These are phyloP conservation scores for Lipomyces yamadae DNA, from an alignment of 805 yeast genomes.

Conservation along the genomic window DNA sequence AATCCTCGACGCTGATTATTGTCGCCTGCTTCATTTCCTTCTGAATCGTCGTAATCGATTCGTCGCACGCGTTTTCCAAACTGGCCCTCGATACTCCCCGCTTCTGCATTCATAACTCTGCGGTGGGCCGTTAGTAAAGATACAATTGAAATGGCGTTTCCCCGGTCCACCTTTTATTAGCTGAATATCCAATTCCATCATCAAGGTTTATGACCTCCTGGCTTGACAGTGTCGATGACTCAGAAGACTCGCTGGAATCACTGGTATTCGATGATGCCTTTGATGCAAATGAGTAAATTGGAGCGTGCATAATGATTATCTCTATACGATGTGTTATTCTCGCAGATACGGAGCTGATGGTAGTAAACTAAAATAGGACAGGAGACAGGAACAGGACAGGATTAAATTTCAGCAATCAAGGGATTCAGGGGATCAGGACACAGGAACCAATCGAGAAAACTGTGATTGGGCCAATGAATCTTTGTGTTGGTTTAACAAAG, in stretches of 20 bases:
- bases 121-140: background rate
- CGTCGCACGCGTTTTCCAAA: background rate
- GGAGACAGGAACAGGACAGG: too few species aligned
- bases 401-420: too few species aligned
- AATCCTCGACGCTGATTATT: background rate
- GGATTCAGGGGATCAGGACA: too few species aligned
- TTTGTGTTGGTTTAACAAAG: too few species aligned
- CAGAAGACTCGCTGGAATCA: slow-evolving; percentile 2
- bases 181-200: background rate
- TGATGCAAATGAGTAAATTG: slow-evolving; percentile 1
- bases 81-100: background rate
- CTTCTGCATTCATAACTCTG: background rate
- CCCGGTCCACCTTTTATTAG: background rate
- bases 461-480: too few species aligned
- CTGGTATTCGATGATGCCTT: slow-evolving; percentile 1
- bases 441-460: too few species aligned
- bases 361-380: too few species aligned
- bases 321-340: too few species aligned
- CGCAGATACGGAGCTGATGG: too few species aligned
- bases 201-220: background rate
- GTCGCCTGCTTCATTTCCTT: background rate
- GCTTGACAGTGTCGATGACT: background rate
- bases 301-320: too few species aligned
- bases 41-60: background rate
- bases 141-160: background rate